Percentiles rank a stretch among this genome's conserved stretches.
Conservation (phyloP, 805 yeast species). For the Sugiyamaella floridensis region DNA sequence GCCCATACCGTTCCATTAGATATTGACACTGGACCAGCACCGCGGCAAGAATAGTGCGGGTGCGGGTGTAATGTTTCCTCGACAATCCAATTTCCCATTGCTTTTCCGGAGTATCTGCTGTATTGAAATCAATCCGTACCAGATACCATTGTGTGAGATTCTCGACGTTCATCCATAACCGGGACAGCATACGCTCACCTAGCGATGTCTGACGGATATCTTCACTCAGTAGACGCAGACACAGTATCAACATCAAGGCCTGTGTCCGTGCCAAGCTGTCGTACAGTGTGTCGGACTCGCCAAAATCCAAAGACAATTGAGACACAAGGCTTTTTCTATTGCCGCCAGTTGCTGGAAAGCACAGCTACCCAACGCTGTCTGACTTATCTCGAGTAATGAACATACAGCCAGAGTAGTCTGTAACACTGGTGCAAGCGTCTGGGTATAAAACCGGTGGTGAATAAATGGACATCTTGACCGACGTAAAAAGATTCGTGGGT, state of each 20-base stretch:
- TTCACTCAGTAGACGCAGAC: slow-evolving; percentile 8
- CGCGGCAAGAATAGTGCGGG: background rate
- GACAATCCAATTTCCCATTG: background rate
- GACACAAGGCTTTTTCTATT: background rate
- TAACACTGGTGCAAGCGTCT: slow-evolving; percentile 5
- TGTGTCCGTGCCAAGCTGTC: slow-evolving; percentile 10
- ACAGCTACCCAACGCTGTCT: background rate
- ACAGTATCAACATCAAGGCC: slow-evolving; percentile 5
- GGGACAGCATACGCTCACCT: slow-evolving; percentile 1
- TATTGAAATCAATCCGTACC: background rate
- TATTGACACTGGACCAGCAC: background rate
- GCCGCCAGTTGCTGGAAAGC: background rate
- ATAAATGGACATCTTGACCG: slow-evolving; percentile 1
- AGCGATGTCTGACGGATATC: slow-evolving; percentile 2
- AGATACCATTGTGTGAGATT: background rate
- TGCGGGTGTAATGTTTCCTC: background rate
- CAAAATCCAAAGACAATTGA: background rate
- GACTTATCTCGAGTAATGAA: slow-evolving; percentile 1
- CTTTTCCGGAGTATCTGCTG: background rate
- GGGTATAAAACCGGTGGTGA: slow-evolving; percentile 4
- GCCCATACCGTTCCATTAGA: background rate
- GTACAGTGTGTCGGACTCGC: background rate
- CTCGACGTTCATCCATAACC: background rate
- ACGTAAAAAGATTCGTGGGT: slow-evolving; percentile 1
- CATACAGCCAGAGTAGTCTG: slow-evolving; percentile 3